Evolutionary conservation across 176 grass and related monocot genomes (phyloP).

Genomic region (Otatea glauca): DNA sequence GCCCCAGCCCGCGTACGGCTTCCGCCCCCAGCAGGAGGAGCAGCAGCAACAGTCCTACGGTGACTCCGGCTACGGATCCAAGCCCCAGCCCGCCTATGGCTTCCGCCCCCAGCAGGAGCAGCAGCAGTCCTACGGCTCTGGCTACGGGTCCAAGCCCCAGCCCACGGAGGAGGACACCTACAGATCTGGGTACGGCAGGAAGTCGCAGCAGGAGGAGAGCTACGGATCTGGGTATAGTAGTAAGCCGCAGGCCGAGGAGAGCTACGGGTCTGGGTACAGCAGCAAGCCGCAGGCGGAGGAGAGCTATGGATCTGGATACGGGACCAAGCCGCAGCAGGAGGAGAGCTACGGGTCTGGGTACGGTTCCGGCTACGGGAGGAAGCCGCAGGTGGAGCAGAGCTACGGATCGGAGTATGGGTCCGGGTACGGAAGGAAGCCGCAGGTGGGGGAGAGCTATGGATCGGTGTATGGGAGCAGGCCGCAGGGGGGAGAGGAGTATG

Average conservation of each 20-base stretch:
- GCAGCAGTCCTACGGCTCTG: constrained; percentile 37
- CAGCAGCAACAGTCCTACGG: background rate
- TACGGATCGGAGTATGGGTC: constrained; percentile 44
- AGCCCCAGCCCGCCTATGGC: constrained; percentile 56
- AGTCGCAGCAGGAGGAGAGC: constrained; percentile 42
- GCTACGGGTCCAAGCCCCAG: constrained; percentile 55
- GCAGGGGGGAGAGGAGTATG: constrained; percentile 45
- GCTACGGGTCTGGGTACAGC: constrained; percentile 43
- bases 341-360: constrained; percentile 25
- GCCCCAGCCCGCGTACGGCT: constrained; percentile 43
- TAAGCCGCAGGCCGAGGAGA: constrained; percentile 20
- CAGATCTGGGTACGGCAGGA: constrained; percentile 40
- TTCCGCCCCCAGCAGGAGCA: constrained; percentile 57
- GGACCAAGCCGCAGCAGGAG: constrained; percentile 5
- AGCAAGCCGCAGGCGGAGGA: constrained; percentile 41
- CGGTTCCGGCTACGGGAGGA: constrained; percentile 26
- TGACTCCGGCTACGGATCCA: constrained; percentile 48
- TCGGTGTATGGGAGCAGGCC: constrained; percentile 50
- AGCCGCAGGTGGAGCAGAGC: constrained; percentile 41
- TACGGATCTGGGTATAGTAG: constrained; percentile 39
- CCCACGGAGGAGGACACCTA: constrained; percentile 34
- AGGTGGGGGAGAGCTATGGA: constrained; percentile 33
- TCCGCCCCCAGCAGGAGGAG: constrained; percentile 54
- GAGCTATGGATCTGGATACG: constrained; percentile 50
- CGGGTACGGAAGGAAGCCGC: constrained; percentile 39